Conservation (phyloP, 768 basidiomycete genomes). For the Xanthoconium stramineum region DNA sequence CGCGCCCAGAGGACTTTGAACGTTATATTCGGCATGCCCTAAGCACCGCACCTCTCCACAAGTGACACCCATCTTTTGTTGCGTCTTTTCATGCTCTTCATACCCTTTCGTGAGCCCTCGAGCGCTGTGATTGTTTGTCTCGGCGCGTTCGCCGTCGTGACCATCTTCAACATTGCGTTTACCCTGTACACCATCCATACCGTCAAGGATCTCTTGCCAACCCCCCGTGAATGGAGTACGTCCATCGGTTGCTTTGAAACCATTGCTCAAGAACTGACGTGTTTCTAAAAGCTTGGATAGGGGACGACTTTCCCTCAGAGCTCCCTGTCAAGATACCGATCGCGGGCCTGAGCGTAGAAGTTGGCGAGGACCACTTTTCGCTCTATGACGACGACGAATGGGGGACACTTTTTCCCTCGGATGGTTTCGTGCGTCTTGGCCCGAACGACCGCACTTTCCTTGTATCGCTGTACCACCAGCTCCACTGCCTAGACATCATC, state of each 20-base stretch:
- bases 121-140: slow-evolving; percentile 11
- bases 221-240: slow-evolving; percentile 25
- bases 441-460: slow-evolving; percentile 33
- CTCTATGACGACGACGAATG: slow-evolving; percentile 35
- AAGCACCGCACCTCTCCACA: no score
- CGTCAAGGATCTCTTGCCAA: slow-evolving; percentile 11
- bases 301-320: slow-evolving; percentile 31
- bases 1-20: neutral
- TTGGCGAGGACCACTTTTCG: slow-evolving; percentile 26
- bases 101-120: neutral
- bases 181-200: slow-evolving; percentile 19
- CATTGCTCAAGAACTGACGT: neutral
- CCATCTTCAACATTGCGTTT: slow-evolving; percentile 20
- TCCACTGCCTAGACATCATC: slow-evolving; percentile 44
- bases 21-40: slow-evolving; percentile 1
- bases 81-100: neutral
- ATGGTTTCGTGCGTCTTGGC: slow-evolving; percentile 35
- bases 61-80: no score
- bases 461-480: slow-evolving; percentile 44
- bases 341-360: slow-evolving; percentile 27
- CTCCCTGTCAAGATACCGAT: slow-evolving; percentile 29
- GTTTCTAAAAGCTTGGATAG: slow-evolving; percentile 22
- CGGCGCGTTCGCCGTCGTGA: slow-evolving; percentile 19
- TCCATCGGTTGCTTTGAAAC: neutral
- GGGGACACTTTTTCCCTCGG: slow-evolving; percentile 33